These are phyloP conservation scores for Penicillium sp. DNA, from an alignment of 2,329 filamentous ascomycete genomes.

Conservation along the genomic window DNA sequence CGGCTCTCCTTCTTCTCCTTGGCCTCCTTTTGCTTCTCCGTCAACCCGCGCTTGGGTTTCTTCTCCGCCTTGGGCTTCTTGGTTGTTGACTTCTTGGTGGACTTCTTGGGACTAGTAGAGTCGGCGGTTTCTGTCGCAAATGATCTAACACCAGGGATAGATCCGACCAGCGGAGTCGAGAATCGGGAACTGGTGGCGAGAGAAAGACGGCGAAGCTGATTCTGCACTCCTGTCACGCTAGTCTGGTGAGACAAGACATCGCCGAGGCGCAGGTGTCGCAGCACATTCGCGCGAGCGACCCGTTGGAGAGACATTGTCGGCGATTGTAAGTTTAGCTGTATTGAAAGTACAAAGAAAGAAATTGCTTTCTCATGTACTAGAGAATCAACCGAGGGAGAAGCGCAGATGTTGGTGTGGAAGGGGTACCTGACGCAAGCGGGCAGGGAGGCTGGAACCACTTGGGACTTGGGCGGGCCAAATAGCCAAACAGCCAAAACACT, in stretches of 20 bases:
- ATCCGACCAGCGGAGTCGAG: conserved; percentile 20
- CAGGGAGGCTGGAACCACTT: conserved; percentile 31
- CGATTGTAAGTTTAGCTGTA: background rate
- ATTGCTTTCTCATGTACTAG: background rate
- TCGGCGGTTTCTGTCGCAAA: conserved; percentile 30
- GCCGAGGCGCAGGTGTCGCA: conserved; percentile 38
- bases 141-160: conserved; percentile 22
- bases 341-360: background rate
- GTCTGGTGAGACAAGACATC: conserved; percentile 34
- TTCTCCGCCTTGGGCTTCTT: conserved; percentile 34
- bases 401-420: conserved; percentile 13
- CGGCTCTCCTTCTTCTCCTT: conserved; percentile 40
- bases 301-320: conserved; percentile 41
- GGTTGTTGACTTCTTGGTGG: conserved; percentile 13
- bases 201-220: conserved; percentile 37
- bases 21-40: conserved; percentile 39
- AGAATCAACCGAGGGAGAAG: background rate
- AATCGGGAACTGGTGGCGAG: conserved; percentile 28
- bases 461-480: background rate
- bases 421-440: conserved; percentile 40
- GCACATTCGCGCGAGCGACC: conserved; percentile 39
- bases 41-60: conserved; percentile 37
- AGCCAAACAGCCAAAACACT: conserved; percentile 8
- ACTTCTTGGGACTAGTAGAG: conserved; percentile 34
- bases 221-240: conserved; percentile 36